Evolutionary conservation across 1,139 yeast genomes (phyloP).

Genomic region (Taiozyma sp.): DNA sequence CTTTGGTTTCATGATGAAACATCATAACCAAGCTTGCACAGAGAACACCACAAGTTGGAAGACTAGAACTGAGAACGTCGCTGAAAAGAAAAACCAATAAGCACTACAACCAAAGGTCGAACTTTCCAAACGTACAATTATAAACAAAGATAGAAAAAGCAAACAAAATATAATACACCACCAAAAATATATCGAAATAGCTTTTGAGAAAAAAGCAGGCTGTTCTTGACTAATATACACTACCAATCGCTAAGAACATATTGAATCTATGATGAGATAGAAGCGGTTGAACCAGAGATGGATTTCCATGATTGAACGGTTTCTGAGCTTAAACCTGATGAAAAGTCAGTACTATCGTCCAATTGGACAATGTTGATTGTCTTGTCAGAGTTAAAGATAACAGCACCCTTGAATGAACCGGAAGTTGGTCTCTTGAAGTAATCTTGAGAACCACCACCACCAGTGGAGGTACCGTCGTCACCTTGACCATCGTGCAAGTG

Average conservation of each 20-base stretch:
- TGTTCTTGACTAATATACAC: too few relatives aligned
- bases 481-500: conserved; percentile 92
- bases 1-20: too few relatives aligned
- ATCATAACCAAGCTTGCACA: too few relatives aligned
- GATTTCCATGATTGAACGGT: conserved; percentile 55
- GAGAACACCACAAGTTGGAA: too few relatives aligned
- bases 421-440: conserved; percentile 81
- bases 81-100: too few relatives aligned
- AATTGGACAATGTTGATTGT: conserved; percentile 57
- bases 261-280: conserved; percentile 16
- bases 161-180: neutral
- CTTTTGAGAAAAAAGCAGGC: too few relatives aligned
- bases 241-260: too few relatives aligned
- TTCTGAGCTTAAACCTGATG: conserved; percentile 44
- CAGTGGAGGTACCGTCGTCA: conserved; percentile 40
- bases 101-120: too few relatives aligned
- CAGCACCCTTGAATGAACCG: conserved; percentile 86
- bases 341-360: conserved; percentile 51
- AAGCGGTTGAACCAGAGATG: conserved; percentile 46
- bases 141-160: neutral
- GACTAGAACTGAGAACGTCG: too few relatives aligned
- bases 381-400: conserved; percentile 57
- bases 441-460: conserved; percentile 88
- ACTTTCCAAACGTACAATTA: neutral
- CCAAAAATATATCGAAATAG: neutral